These are phyloP conservation scores for Neoarthrinium moseri DNA, from an alignment of 2,329 filamentous ascomycete genomes.

Conservation along the genomic window DNA sequence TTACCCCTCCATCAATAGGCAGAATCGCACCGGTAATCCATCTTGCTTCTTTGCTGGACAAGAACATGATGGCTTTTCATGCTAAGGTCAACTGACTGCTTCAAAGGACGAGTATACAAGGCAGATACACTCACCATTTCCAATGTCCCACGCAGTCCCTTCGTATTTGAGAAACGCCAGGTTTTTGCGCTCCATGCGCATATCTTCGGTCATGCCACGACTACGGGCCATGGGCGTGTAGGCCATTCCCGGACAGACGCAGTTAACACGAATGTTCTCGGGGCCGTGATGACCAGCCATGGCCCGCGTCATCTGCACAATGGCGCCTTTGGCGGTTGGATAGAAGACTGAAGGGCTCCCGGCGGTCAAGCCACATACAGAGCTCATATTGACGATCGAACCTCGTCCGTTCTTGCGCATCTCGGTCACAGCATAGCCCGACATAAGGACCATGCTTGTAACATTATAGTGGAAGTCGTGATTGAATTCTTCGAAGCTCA, in stretches of 20 bases:
- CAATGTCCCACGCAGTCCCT: slow-evolving; percentile 25
- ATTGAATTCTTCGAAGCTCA: slow-evolving; percentile 29
- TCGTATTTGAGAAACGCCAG: slow-evolving; percentile 24
- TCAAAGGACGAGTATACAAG: background rate
- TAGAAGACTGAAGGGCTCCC: slow-evolving; percentile 28
- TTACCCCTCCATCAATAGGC: slow-evolving; percentile 27
- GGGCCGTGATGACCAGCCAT: slow-evolving; percentile 19
- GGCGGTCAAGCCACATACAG: slow-evolving; percentile 26
- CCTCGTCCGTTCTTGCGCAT: slow-evolving; percentile 32
- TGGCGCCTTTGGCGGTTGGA: slow-evolving; percentile 31
- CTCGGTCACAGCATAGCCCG: slow-evolving; percentile 25
- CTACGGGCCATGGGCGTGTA: slow-evolving; percentile 24
- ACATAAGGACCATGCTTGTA: slow-evolving; percentile 34
- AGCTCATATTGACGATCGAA: slow-evolving; percentile 34
- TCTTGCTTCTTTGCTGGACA: slow-evolving; percentile 23
- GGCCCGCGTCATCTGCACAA: slow-evolving; percentile 21
- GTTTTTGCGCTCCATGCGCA: slow-evolving; percentile 22
- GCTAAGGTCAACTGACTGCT: too few species aligned
- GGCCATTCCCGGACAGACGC: slow-evolving; percentile 24
- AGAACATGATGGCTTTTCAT: slow-evolving; percentile 24
- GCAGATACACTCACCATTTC: slow-evolving; percentile 17
- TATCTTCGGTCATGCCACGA: slow-evolving; percentile 25
- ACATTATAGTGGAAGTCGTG: slow-evolving; percentile 31
- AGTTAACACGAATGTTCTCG: slow-evolving; percentile 19
- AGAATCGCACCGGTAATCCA: slow-evolving; percentile 27